Conservation (phyloP, 306 rosid genomes). For the Vigna angularis region DNA sequence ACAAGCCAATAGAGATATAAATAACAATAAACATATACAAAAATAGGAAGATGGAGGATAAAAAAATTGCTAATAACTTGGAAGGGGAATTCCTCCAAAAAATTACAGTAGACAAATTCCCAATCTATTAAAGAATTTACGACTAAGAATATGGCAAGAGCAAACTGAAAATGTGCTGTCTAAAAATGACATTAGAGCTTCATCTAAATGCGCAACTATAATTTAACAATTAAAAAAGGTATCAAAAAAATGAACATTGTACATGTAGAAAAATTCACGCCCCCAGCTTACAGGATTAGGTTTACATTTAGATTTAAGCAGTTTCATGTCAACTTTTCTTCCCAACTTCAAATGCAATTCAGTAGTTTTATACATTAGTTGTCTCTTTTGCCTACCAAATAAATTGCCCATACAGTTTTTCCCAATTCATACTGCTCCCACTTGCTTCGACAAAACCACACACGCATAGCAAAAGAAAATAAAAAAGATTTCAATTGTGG, state of each 20-base stretch:
- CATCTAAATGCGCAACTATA: background rate
- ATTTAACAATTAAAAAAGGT: background rate
- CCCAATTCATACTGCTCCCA: slow-evolving; percentile 7
- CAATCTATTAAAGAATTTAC: background rate
- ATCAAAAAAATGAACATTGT: background rate
- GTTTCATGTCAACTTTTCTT: background rate
- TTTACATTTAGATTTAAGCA: slow-evolving; percentile 12
- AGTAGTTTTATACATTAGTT: slow-evolving; percentile 17
- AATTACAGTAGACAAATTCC: background rate
- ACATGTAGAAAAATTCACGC: slow-evolving; percentile 11
- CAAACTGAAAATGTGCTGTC: background rate
- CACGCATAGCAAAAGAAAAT: slow-evolving; percentile 22
- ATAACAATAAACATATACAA: slow-evolving; percentile 4
- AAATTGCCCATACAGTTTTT: slow-evolving; percentile 1
- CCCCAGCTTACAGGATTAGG: background rate
- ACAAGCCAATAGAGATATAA: background rate
- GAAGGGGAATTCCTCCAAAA: slow-evolving; percentile 9
- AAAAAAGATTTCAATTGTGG: background rate
- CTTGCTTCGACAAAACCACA: background rate
- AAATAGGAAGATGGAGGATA: background rate
- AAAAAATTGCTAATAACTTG: background rate
- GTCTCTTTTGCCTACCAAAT: slow-evolving; percentile 2
- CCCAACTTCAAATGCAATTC: slow-evolving; percentile 25
- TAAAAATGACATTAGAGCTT: slow-evolving; percentile 18
- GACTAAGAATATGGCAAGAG: slow-evolving; percentile 3